Percentiles rank a stretch among this genome's conserved stretches.
These are phyloP conservation scores for Cytospora leucostoma DNA, from an alignment of 2,329 filamentous ascomycete genomes.

Conservation along the genomic window DNA sequence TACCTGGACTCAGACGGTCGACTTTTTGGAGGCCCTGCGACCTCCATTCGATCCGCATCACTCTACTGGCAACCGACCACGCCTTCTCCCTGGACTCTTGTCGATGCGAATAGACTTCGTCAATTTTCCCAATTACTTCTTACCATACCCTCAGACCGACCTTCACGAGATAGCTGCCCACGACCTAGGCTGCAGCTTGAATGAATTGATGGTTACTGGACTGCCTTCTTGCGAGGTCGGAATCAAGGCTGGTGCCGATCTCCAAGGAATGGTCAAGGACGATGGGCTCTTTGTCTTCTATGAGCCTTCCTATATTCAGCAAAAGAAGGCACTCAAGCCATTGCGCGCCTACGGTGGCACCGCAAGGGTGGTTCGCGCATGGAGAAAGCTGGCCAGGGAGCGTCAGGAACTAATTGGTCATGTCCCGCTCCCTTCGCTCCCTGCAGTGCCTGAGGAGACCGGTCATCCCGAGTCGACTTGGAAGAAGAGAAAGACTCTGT, in stretches of 20 bases:
- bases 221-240: slow-evolving; percentile 53
- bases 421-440: slow-evolving; percentile 31
- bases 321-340: slow-evolving; percentile 42
- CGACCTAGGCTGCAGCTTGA: slow-evolving; percentile 54
- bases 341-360: slow-evolving; percentile 45
- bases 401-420: slow-evolving; percentile 11
- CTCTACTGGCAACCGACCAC: slow-evolving; percentile 39
- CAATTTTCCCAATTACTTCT: slow-evolving; percentile 51
- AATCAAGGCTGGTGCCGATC: slow-evolving; percentile 48
- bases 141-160: slow-evolving; percentile 48
- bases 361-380: slow-evolving; percentile 49
- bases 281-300: slow-evolving; percentile 54
- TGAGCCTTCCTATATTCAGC: slow-evolving; percentile 46
- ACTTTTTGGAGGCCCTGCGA: slow-evolving; percentile 54
- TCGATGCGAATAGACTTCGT: slow-evolving; percentile 55
- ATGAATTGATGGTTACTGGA: slow-evolving; percentile 56
- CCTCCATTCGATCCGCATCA: slow-evolving; percentile 50
- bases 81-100: slow-evolving; percentile 50
- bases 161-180: slow-evolving; percentile 56
- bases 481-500: slow-evolving; percentile 49
- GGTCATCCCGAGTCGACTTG: slow-evolving; percentile 46
- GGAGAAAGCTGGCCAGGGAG: slow-evolving; percentile 36
- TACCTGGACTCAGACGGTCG: slow-evolving; percentile 54
- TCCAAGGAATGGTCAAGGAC: slow-evolving; percentile 53
- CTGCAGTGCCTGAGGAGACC: slow-evolving; percentile 44